Evolutionary conservation across 257 asterid genomes (phyloP), one percentile per base, ranked within the genome.

Genomic region (Salvia rosmarinus): DNA sequence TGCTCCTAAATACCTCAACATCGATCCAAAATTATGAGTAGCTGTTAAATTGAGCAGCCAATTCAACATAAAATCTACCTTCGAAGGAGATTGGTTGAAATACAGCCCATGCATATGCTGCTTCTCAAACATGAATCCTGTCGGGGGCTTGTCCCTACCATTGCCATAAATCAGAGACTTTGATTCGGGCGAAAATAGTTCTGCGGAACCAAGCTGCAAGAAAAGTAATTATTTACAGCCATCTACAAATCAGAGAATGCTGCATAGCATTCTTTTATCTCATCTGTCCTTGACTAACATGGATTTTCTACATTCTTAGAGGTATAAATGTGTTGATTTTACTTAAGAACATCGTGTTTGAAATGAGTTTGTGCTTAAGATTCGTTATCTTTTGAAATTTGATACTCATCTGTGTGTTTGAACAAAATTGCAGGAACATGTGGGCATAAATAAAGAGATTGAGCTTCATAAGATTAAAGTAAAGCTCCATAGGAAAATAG

Each of bases 181-280:
- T 12, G 99, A 95, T 12, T 82, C 95, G 40, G 90, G 82, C 56
- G 86, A 81, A 75, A 91, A 95, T 39, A 89, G 75, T 71, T 89
- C 96, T 4, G 93, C 95, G 57, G 99, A 91, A 66, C 99, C 96
- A 68, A 89, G 91, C 99, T 94, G 90, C 85, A 84, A 54, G 10
- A n/a, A 10, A 40, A 9, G 0, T 75, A 34, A 3, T 40, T 37
- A 60, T 73, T 46, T 51, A 57, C 39, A 80, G 62, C 59, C 74
- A 61, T 49, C 67, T 50, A 69, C 50, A 75, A 1, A 49, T 4
- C 67, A n/a, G 23, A 54, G 35, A 25, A 16, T 52, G 13, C 34
- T 49, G 42, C 40, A 6, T 13, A 32, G 35, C 35, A 32, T 32
- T 32, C 35, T 32, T 32, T 2, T 2, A 32, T 4, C 4, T 2